These are phyloP conservation scores for Stevia rebaudiana DNA, from an alignment of 140 eudicot species.

Conservation along the genomic window DNA sequence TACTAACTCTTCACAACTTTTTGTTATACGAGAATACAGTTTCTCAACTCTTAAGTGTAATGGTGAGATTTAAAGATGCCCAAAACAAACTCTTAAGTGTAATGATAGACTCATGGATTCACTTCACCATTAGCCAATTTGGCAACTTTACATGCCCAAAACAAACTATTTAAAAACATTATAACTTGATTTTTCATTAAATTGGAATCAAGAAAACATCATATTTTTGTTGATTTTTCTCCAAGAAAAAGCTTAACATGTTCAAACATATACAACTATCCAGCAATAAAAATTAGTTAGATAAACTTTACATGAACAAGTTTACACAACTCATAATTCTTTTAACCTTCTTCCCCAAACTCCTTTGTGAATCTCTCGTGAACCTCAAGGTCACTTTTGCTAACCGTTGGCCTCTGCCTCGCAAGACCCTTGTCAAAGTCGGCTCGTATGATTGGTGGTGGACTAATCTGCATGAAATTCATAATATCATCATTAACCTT, in stretches of 20 bases:
- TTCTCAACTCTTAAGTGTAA: too few relatives aligned
- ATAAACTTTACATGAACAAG: conserved; percentile 16
- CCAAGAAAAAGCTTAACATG: conserved; percentile 29
- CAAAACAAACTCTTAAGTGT: too few relatives aligned
- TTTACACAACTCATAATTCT: conserved; percentile 5
- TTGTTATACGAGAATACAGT: too few relatives aligned
- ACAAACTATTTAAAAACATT: conserved; percentile 5
- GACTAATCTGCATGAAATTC: conserved; percentile 55
- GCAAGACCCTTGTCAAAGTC: conserved; percentile 91
- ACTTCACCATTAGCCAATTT: too few relatives aligned
- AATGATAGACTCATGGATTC: too few relatives aligned
- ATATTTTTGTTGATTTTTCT: conserved; percentile 5
- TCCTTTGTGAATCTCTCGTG: conserved; percentile 93
- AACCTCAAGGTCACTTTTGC: conserved; percentile 93
- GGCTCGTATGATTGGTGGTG: conserved; percentile 82
- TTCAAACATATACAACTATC: conserved; percentile 24
- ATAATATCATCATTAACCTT: too few relatives aligned
- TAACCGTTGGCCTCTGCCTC: conserved; percentile 93
- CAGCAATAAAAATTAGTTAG: conserved; percentile 15
- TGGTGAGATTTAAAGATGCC: too few relatives aligned
- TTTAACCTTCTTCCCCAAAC: conserved; percentile 96
- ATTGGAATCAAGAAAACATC: conserved; percentile 10
- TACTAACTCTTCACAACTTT: too few relatives aligned
- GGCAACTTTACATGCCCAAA: too few relatives aligned
- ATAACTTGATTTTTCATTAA: conserved; percentile 22